A percentile compares a stretch with the other conserved stretches of the same genome.
phyloP scores from a whole-genome alignment of 2,329 filamentous ascomycete genomes.

The Zelopaecilomyces penicillatus region DNA sequence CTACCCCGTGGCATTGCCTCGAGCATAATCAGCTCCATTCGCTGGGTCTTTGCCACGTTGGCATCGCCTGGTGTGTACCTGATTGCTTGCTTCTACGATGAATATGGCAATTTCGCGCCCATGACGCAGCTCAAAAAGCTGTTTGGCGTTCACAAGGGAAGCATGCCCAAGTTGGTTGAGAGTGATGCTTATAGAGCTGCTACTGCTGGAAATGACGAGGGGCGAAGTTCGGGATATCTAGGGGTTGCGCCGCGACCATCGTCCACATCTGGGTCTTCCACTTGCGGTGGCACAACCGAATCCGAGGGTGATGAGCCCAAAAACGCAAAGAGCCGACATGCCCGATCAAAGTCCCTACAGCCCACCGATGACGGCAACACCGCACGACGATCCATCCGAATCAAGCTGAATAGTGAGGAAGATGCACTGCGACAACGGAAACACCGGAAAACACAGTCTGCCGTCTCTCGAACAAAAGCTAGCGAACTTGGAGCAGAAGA shows the following conservation, averaged over 20 bases:
- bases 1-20: constrained; percentile 63
- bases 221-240: constrained; percentile 18
- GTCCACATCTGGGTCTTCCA: constrained; percentile 34
- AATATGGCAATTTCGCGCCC: constrained; percentile 71
- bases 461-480: constrained; percentile 34
- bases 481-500: constrained; percentile 34
- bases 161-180: constrained; percentile 29
- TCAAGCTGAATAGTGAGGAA: constrained; percentile 81
- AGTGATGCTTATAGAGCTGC: constrained; percentile 14
- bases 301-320: constrained; percentile 51
- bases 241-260: constrained; percentile 18
- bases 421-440: constrained; percentile 63
- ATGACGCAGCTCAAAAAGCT: constrained; percentile 63
- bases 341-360: constrained; percentile 54
- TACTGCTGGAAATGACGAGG: constrained; percentile 16
- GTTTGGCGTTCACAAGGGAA: constrained; percentile 37
- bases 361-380: constrained; percentile 55
- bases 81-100: constrained; percentile 74
- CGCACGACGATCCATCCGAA: constrained; percentile 73
- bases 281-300: constrained; percentile 63
- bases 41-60: constrained; percentile 70
- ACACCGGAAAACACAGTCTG: constrained; percentile 51
- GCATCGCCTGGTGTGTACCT: constrained; percentile 75
- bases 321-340: constrained; percentile 36
- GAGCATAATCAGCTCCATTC: constrained; percentile 65